Base-by-base conservation (phyloP, 163 green algal species). In the Scenedesmus sp. region DNA sequence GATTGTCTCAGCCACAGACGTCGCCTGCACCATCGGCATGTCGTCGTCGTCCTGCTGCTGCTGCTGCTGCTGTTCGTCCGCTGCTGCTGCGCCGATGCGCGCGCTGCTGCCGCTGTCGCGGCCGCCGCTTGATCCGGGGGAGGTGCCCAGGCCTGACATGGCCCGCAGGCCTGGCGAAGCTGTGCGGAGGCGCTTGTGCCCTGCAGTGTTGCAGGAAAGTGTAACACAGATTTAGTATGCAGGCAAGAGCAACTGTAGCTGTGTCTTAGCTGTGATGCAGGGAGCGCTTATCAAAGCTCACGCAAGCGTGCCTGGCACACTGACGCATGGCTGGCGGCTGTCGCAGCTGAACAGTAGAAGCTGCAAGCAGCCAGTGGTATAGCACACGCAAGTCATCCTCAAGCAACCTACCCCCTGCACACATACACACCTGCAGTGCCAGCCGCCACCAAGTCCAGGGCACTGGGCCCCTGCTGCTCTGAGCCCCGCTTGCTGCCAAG, bases 71-170 rank as follows among this genome's bases (percentile, higher is more conserved):
- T 77, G 84, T 26, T 46, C 9, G 54, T 16, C 23, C 57, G 23
- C 4, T 3, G 56, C 57, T 12, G n/a, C 57, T 57, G 84, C 34
- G 52, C 16, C 84, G 3, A 55, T 81, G 56, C 60, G 64, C 66
- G 18, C 74, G 60, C 52, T 70, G 66, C 67, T 74, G 86, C 70
- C 52, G 86, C 62, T 86, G 81, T 46, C 34, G 62, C 54, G 59
- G 18, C 64, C 55, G 18, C 76, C 66, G 15, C 52, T 57, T 4
- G 86, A 90, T 55, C 66, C 86, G 34, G 86, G 86, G 0, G 86
- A 90, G 23, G 56, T 90, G 86, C 86, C 66, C 46, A 90, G 86
- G 54, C 86, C 86, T 16, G 86, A 84, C 86, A 90, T 90, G 7
- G 86, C 86, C 56, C 86, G 86, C 6, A 90, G 70, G 8, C 86